Evolutionary conservation across 2,329 filamentous ascomycete species (phyloP), one percentile per base, ranked within the genome.

Genomic region (Pseudogymnoascus sp.): DNA sequence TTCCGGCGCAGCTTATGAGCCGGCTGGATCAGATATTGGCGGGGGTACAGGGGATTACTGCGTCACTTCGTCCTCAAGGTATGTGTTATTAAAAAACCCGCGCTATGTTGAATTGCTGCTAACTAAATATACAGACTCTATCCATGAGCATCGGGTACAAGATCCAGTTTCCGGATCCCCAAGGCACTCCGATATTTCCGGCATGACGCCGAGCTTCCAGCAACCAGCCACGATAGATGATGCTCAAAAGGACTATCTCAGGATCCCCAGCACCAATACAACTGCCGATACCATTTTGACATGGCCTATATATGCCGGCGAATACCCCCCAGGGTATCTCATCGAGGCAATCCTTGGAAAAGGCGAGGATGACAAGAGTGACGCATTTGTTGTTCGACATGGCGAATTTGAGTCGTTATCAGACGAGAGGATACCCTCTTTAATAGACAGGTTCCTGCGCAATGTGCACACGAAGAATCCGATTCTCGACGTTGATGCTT

Each of bases 381-480:
- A 21, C n/a, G 46, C 42, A 53, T 36, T 60, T 16, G 18, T 9
- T 16, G 36, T 16, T 16, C 28, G 62, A 38, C 28, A 38, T 28
- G 42, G 25, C 34, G 53, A 60, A 37, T 60, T 28, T n/a, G 49
- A 60, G 49, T 37, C 62, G 1, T 31, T 60, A 36, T 46, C 38
- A 8, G 73, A 74, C 25, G 71, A 72, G 21, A 67, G 68, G n/a
- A 71, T 75, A 2, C 69, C 66, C 3, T 14, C 59, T 5, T 64
- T 75, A 12, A 66, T 75, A 11, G 68, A 75, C 16, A 62, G 65
- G 11, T 76, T 76, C 59, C 66, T 76, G 3, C 65, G 68, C 23
- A 68, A 69, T 59, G 73, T 75, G 1, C 74, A 76, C 64, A 75
- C 70, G 4, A 75, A 75, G 61, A 75, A 77, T 64, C 75, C 75